A percentile compares a stretch with the other conserved stretches of the same genome.
Conservation (phyloP, 1,139 yeast genomes). For the Pichia sp. region DNA sequence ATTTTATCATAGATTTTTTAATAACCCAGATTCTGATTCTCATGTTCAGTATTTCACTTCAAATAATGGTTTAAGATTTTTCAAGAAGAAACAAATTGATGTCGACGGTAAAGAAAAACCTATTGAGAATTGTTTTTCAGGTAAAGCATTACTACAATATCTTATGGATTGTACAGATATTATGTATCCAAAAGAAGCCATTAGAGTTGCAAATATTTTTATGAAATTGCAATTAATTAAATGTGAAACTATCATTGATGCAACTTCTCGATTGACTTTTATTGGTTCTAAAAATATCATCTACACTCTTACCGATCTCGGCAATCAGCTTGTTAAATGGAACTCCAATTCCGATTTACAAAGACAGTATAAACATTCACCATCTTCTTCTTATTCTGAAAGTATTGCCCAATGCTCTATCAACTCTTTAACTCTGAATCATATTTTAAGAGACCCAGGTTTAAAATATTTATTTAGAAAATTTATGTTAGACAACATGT, state of each 20-base stretch:
- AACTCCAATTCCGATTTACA: neutral
- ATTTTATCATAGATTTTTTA: slow-evolving; percentile 71
- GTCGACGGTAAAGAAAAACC: slow-evolving; percentile 21
- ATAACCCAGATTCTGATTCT: slow-evolving; percentile 87
- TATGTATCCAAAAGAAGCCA: slow-evolving; percentile 57
- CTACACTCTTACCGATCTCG: slow-evolving; percentile 24
- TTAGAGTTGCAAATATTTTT: slow-evolving; percentile 56
- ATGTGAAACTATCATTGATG: slow-evolving; percentile 12
- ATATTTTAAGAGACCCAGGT: slow-evolving; percentile 75
- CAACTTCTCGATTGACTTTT: slow-evolving; percentile 8
- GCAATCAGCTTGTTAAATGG: slow-evolving; percentile 22
- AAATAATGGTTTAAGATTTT: slow-evolving; percentile 62
- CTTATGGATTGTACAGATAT: slow-evolving; percentile 84
- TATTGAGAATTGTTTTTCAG: slow-evolving; percentile 56
- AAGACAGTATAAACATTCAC: neutral
- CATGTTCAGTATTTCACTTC: slow-evolving; percentile 78
- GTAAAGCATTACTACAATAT: slow-evolving; percentile 86
- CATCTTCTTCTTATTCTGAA: neutral
- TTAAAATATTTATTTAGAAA: slow-evolving; percentile 62
- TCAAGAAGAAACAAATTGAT: slow-evolving; percentile 40
- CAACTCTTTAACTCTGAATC: slow-evolving; percentile 34
- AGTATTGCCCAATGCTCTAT: neutral
- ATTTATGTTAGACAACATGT: slow-evolving; percentile 61
- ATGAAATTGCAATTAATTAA: slow-evolving; percentile 47
- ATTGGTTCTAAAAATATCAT: slow-evolving; percentile 20